These are phyloP conservation scores for Cytospora leucostoma DNA, from an alignment of 2,329 filamentous ascomycete genomes.

Conservation along the genomic window DNA sequence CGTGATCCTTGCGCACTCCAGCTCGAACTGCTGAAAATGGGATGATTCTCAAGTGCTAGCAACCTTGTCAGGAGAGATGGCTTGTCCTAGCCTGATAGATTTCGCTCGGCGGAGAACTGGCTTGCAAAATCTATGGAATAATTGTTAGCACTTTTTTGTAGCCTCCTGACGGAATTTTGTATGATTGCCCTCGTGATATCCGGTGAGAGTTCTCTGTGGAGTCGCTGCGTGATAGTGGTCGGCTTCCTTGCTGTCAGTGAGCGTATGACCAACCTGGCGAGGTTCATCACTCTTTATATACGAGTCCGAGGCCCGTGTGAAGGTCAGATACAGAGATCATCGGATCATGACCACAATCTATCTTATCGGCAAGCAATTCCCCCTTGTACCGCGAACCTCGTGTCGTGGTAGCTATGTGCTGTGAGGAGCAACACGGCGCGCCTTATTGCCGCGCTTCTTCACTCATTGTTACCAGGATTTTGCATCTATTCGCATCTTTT, in stretches of 20 bases:
- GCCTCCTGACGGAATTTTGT: background rate
- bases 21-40: conserved; percentile 6
- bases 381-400: conserved; percentile 9
- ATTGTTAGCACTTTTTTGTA: conserved; percentile 6
- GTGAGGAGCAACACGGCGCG: conserved; percentile 14
- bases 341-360: conserved; percentile 5
- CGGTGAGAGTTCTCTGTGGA: background rate
- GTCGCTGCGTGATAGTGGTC: conserved; percentile 6
- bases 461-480: conserved; percentile 20
- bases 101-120: conserved; percentile 6
- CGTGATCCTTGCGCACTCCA: conserved; percentile 16
- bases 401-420: conserved; percentile 17
- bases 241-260: conserved; percentile 1
- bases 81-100: conserved; percentile 5
- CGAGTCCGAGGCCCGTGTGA: conserved; percentile 6
- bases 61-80: conserved; percentile 16
- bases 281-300: conserved; percentile 16
- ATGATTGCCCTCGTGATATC: conserved; percentile 2
- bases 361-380: background rate
- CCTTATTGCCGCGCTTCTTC: conserved; percentile 20
- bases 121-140: conserved; percentile 5
- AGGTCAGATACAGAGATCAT: conserved; percentile 1
- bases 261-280: conserved; percentile 5
- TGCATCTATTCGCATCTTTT: conserved; percentile 24
- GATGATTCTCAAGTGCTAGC: conserved; percentile 14